Percentiles rank a stretch among this genome's conserved stretches.
These are phyloP conservation scores for Spiraea crenata DNA, from an alignment of 331 rosid species.

Conservation along the genomic window DNA sequence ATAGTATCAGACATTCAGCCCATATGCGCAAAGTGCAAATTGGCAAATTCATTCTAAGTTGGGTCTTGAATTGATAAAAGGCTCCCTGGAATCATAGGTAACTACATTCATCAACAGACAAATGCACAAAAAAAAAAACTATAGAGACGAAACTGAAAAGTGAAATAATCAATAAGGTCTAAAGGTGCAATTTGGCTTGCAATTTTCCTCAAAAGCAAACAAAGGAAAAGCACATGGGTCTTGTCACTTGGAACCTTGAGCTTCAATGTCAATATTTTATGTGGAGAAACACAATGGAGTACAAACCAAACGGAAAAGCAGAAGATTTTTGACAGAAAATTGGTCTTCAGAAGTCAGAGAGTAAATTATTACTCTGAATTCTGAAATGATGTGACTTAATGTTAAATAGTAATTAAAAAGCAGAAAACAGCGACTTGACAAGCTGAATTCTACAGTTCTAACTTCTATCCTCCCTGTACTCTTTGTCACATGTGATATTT, in stretches of 20 bases:
- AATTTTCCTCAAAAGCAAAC: constrained; percentile 37
- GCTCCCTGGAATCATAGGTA: too few relatives aligned
- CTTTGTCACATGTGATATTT: constrained; percentile 28
- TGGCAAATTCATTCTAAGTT: too few relatives aligned
- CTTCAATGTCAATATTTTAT: background rate
- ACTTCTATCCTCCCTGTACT: constrained; percentile 38
- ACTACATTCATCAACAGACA: too few relatives aligned
- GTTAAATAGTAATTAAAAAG: constrained; percentile 35
- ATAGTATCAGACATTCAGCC: too few relatives aligned
- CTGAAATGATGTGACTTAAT: constrained; percentile 81
- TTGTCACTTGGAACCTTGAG: constrained; percentile 9
- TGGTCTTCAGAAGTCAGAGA: background rate
- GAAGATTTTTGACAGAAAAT: background rate
- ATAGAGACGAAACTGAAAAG: too few relatives aligned
- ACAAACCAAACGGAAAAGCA: constrained; percentile 9
- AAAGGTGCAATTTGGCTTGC: too few relatives aligned
- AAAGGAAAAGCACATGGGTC: constrained; percentile 55
- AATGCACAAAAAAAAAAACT: too few relatives aligned
- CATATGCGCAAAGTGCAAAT: too few relatives aligned
- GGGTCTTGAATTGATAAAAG: too few relatives aligned
- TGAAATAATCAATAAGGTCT: too few relatives aligned
- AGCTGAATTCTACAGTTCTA: constrained; percentile 25
- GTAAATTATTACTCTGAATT: constrained; percentile 27
- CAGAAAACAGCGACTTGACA: constrained; percentile 67
- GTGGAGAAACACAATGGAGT: background rate